Conservation (phyloP, 441 rosid species). For the Pelargonium cotyledonis region DNA sequence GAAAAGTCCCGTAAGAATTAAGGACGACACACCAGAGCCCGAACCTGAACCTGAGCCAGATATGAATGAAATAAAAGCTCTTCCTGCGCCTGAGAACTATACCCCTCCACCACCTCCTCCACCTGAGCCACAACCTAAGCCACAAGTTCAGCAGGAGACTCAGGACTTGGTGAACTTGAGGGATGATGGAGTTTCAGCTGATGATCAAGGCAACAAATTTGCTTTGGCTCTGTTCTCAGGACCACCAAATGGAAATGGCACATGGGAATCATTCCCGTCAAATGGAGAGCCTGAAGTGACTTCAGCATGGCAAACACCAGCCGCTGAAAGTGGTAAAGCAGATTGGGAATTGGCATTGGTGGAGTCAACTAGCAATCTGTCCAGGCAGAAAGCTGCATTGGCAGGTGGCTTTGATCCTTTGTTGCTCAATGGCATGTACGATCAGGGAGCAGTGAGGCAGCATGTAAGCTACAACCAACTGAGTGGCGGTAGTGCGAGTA, state of each 20-base stretch:
- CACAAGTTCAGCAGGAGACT: conserved; percentile 28
- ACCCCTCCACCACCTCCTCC: conserved; percentile 37
- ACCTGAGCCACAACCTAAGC: conserved; percentile 23
- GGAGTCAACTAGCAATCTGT: conserved; percentile 51
- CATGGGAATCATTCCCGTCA: conserved; percentile 55
- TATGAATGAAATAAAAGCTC: conserved; percentile 51
- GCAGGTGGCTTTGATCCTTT: conserved; percentile 60
- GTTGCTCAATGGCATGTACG: conserved; percentile 66
- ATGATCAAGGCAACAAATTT: conserved; percentile 55
- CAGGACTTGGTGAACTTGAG: conserved; percentile 49
- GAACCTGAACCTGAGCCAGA: conserved; percentile 29
- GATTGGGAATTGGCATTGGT: conserved; percentile 66
- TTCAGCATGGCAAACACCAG: conserved; percentile 80
- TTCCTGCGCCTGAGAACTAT: conserved; percentile 47
- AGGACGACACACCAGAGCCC: conserved; percentile 28
- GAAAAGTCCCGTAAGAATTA: conserved; percentile 42
- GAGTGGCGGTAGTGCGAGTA: conserved; percentile 72
- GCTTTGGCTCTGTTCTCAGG: conserved; percentile 53
- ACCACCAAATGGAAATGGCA: conserved; percentile 34
- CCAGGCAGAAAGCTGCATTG: conserved; percentile 51
- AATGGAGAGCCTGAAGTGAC: conserved; percentile 41
- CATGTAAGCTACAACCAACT: conserved; percentile 44
- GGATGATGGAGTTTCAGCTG: conserved; percentile 40
- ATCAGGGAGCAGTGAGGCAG: conserved; percentile 70
- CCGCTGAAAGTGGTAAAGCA: conserved; percentile 58